Evolutionary conservation across 176 grass and related monocot species (phyloP), one percentile per base, ranked within the genome.

Genomic region (Poa annua): DNA sequence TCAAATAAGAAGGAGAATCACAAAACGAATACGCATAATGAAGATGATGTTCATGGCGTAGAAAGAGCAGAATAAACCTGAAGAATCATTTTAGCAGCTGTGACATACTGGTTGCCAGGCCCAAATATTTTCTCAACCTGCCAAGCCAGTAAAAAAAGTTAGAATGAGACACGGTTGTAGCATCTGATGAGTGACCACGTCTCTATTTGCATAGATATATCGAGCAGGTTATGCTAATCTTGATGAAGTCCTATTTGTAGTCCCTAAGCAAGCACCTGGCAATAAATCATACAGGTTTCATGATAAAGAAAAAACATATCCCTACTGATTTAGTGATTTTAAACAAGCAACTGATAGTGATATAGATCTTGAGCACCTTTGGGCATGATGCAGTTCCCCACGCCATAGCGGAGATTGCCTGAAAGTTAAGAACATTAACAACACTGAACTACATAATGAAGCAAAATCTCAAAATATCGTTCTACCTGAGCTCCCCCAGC

Each of bases 31-130:
- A 25, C 13, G 19, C 71, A 74, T 1, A 55, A 7, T 52, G 41
- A 87, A 73, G 1, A 51, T 56, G 44, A 49, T 66, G 48, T 15
- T 24, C 19, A 57, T 44, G 5, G n/a, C n/a, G 29, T 3, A 6
- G 56, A 75, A 77, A 34, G 60, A 82, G 17, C 20, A 84, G 36
- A 85, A 38, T 17, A 83, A 86, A 98, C 96, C 84, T 98, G 96
- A 81, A 98, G 92, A 91, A 98, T 98, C 96, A 98, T 98, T 95
- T 98, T 98, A 56, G 96, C 96, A 85, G 96, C 96, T 14, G 96
- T 98, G 54, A 98, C 96, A 88, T 98, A 98, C 75, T 98, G 96
- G 73, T 98, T 98, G 65, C 96, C 96, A 10, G 96, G 96, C 49
- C 96, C 96, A 86, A 98, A 98, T 77, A 98, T 88, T 90, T 98